A percentile compares a stretch with the other conserved stretches of the same genome.
Conservation (phyloP, 306 rosid genomes). For the Luffa acutangula region DNA sequence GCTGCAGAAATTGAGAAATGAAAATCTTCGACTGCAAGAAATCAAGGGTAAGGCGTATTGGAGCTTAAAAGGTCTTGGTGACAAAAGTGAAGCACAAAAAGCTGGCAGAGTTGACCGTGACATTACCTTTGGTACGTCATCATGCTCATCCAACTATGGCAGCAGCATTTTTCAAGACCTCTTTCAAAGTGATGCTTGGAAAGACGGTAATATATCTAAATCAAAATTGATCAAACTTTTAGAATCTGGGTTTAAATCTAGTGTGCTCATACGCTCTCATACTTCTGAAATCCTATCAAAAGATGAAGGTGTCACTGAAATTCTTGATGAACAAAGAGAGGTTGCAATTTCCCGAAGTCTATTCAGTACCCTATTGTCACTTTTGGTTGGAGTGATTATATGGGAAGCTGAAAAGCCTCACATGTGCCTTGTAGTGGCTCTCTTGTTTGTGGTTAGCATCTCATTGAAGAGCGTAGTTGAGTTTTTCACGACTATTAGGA, state of each 20-base stretch:
- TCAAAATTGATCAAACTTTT: conserved; percentile 22
- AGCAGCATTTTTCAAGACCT: conserved; percentile 10
- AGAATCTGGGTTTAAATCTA: neutral
- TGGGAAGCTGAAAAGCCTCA: conserved; percentile 78
- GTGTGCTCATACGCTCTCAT: neutral
- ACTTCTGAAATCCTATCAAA: neutral
- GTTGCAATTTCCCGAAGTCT: conserved; percentile 50
- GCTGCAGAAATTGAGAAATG: conserved; percentile 41
- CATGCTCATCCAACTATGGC: conserved; percentile 30
- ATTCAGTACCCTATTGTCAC: conserved; percentile 62
- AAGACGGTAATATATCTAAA: conserved; percentile 25
- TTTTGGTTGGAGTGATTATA: conserved; percentile 47
- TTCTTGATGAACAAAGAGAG: conserved; percentile 22
- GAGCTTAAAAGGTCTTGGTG: conserved; percentile 28
- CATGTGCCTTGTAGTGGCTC: conserved; percentile 75
- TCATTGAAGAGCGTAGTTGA: conserved; percentile 65
- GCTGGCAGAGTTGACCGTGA: conserved; percentile 7
- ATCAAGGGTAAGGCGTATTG: conserved; percentile 39
- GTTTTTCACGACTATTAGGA: conserved; percentile 49
- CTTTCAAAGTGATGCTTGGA: conserved; percentile 32
- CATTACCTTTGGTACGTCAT: conserved; percentile 11
- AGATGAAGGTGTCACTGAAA: conserved; percentile 13
- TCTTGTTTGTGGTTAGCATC: conserved; percentile 62
- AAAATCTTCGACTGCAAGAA: conserved; percentile 54
- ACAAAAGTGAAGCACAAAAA: conserved; percentile 14